Conservation (phyloP, 768 basidiomycete species). For the Boletus rubroflammeus region DNA sequence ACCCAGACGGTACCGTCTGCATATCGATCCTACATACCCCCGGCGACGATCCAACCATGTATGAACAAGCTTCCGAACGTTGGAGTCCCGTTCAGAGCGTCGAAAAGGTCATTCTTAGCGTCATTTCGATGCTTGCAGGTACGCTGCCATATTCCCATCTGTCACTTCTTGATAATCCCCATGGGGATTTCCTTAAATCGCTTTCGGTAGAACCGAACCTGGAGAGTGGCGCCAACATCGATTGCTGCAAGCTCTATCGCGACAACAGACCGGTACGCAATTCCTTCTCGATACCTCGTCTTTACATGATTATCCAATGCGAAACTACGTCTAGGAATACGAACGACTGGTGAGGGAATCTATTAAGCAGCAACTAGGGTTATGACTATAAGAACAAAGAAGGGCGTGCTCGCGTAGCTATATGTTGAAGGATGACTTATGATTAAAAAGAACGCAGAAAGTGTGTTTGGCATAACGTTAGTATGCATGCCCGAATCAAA, state of each 20-base stretch:
- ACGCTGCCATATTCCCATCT: conserved; percentile 19
- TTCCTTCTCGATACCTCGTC: not conserved
- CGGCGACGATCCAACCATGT: conserved; percentile 87
- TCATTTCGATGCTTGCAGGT: conserved; percentile 97
- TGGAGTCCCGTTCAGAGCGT: conserved; percentile 99
- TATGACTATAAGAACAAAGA: conserved; percentile 31
- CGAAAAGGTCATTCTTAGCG: conserved; percentile 93
- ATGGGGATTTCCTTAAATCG: not conserved
- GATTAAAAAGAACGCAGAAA: no score
- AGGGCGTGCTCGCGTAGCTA: conserved; percentile 6
- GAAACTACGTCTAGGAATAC: conserved; percentile 56
- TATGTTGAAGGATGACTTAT: not conserved
- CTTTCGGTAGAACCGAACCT: conserved; percentile 79
- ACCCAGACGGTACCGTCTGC: conserved; percentile 94
- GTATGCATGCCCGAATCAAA: not conserved
- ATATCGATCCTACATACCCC: conserved; percentile 97
- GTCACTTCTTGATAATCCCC: not conserved
- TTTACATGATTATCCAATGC: conserved; percentile 1
- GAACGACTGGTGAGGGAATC: conserved; percentile 81
- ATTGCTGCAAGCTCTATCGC: conserved; percentile 95
- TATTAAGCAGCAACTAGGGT: conserved; percentile 81
- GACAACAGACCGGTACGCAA: conserved; percentile 63
- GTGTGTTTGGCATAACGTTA: no score
- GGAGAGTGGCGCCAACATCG: conserved; percentile 95
- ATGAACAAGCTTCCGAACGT: conserved; percentile 91